Conservation (phyloP, 805 yeast genomes). For the Komagataella ulmi region DNA sequence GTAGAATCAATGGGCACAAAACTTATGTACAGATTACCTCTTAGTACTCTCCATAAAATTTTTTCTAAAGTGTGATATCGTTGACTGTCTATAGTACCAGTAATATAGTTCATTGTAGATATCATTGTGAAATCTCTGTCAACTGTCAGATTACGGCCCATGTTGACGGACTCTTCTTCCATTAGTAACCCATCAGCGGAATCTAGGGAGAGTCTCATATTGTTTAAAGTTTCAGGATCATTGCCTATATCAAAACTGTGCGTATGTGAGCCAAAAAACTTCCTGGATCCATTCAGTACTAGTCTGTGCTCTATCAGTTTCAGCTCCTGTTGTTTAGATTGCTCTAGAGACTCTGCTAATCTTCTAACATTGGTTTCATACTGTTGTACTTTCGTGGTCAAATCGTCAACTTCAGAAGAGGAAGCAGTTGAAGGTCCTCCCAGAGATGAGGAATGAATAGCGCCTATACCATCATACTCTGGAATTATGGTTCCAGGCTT, state of each 20-base stretch:
- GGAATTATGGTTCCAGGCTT: neutral
- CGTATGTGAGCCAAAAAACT: slow-evolving; percentile 19
- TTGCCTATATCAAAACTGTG: slow-evolving; percentile 16
- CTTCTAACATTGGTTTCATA: slow-evolving; percentile 64
- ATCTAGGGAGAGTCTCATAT: slow-evolving; percentile 13
- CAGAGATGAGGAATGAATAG: neutral
- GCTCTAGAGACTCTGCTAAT: slow-evolving; percentile 55
- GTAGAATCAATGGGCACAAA: slow-evolving; percentile 62
- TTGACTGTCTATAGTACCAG: slow-evolving; percentile 70
- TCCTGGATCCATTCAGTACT: slow-evolving; percentile 26
- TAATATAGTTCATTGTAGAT: slow-evolving; percentile 34
- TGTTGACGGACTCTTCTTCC: slow-evolving; percentile 13
- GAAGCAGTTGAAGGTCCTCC: slow-evolving; percentile 6
- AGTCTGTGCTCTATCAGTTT: slow-evolving; percentile 58
- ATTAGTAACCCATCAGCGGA: slow-evolving; percentile 12
- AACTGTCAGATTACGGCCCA: slow-evolving; percentile 4
- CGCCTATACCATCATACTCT: slow-evolving; percentile 2
- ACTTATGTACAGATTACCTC: slow-evolving; percentile 83
- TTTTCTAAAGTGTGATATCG: slow-evolving; percentile 63
- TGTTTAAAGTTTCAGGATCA: slow-evolving; percentile 12
- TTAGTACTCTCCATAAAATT: slow-evolving; percentile 80
- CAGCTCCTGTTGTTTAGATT: slow-evolving; percentile 41
- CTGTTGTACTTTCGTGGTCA: slow-evolving; percentile 41
- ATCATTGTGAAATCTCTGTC: slow-evolving; percentile 20
- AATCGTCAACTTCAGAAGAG: slow-evolving; percentile 60